A percentile compares a stretch with the other conserved stretches of the same genome.
Conservation (phyloP, 495 filamentous ascomycete genomes). For the Cercophora newfieldiana region DNA sequence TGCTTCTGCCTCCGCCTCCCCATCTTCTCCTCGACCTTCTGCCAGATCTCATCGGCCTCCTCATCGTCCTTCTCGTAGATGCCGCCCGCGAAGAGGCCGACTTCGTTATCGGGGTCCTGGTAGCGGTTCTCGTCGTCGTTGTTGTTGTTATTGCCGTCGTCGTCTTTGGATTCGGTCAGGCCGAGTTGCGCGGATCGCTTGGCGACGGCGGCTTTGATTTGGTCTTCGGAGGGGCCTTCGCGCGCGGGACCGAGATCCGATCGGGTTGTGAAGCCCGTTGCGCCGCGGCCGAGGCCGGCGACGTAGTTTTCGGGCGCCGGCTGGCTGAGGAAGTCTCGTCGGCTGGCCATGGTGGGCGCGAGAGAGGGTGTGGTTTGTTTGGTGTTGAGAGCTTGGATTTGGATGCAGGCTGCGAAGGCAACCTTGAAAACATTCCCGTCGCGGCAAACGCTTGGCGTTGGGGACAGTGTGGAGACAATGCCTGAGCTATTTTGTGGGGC, state of each 20-base stretch:
- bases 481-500: background rate
- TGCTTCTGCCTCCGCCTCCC: slow-evolving; percentile 78
- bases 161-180: slow-evolving; percentile 70
- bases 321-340: slow-evolving; percentile 90
- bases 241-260: slow-evolving; percentile 95
- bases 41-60: slow-evolving; percentile 93
- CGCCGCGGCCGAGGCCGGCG: slow-evolving; percentile 93
- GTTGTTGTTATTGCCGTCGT: slow-evolving; percentile 80
- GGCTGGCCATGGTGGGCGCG: slow-evolving; percentile 59
- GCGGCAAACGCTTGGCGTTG: background rate
- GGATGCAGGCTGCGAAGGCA: background rate
- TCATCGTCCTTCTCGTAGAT: slow-evolving; percentile 96
- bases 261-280: slow-evolving; percentile 95
- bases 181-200: slow-evolving; percentile 87
- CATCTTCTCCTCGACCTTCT: slow-evolving; percentile 95
- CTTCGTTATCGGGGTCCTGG: slow-evolving; percentile 96
- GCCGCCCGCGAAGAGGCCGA: slow-evolving; percentile 90
- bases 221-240: slow-evolving; percentile 95
- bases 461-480: background rate
- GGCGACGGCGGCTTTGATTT: slow-evolving; percentile 95
- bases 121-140: slow-evolving; percentile 78
- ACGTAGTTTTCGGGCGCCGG: slow-evolving; percentile 97
- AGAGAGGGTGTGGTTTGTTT: background rate
- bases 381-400: background rate
- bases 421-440: background rate